phyloP scores from a whole-genome alignment of 2,329 filamentous ascomycete species.

The Colletotrichum viniferum region DNA sequence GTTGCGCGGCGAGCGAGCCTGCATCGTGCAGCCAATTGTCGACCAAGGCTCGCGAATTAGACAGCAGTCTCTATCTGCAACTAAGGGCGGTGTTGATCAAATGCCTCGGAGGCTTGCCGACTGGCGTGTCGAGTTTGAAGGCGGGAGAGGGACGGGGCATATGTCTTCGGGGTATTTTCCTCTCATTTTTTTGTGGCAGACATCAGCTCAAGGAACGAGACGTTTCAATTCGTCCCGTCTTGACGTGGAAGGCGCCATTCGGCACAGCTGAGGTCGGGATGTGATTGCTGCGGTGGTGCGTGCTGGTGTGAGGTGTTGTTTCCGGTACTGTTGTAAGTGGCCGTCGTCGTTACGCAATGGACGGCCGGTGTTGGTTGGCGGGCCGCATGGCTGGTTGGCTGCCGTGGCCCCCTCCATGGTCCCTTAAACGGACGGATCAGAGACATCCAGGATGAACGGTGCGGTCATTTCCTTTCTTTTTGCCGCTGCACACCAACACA shows the following conservation, averaged over 20 bases:
- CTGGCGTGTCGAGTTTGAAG: not conserved
- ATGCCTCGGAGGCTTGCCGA: not conserved
- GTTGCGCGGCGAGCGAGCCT: not conserved
- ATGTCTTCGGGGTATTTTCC: not conserved
- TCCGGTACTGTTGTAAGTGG: not conserved
- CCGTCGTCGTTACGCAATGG: not conserved
- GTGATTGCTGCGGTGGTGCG: not conserved
- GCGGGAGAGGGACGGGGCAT: not conserved
- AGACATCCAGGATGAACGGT: not conserved
- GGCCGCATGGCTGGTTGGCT: not conserved
- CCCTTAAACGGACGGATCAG: not conserved
- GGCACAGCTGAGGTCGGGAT: not conserved
- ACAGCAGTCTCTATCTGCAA: not conserved
- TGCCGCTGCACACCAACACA: not conserved
- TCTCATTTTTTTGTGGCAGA: slow-evolving; percentile 5
- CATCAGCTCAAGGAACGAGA: slow-evolving; percentile 11
- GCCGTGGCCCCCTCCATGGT: not conserved
- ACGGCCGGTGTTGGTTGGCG: not conserved
- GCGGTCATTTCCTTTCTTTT: not conserved
- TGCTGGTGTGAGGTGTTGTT: not conserved
- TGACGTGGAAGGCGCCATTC: not conserved
- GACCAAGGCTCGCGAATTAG: not conserved
- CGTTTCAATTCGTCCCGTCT: slow-evolving; percentile 15
- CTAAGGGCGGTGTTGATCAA: not conserved
- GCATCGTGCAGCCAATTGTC: not conserved